Conservation (phyloP, 495 filamentous ascomycete species). For the Penicillium malachiteum region DNA sequence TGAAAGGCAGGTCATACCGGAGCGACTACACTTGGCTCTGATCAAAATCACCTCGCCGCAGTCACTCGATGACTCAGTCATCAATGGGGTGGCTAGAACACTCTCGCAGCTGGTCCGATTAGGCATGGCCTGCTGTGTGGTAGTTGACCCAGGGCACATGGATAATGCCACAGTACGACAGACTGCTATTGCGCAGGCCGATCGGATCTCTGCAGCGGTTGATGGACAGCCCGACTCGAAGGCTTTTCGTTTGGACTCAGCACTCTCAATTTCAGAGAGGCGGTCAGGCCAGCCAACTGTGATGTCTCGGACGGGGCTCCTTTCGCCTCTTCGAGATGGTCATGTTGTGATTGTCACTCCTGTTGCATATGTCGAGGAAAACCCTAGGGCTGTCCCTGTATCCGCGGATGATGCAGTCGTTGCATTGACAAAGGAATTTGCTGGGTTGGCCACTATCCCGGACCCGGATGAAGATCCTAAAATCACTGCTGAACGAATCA, state of each 20-base stretch:
- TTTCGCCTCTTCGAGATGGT: constrained; percentile 68
- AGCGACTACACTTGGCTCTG: constrained; percentile 74
- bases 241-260: constrained; percentile 67
- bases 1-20: constrained; percentile 26
- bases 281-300: constrained; percentile 39
- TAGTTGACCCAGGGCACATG: constrained; percentile 65
- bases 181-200: constrained; percentile 60
- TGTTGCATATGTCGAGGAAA: constrained; percentile 63
- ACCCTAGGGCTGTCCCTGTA: constrained; percentile 53
- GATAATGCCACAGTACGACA: constrained; percentile 36
- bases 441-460: constrained; percentile 47
- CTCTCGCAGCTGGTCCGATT: constrained; percentile 77
- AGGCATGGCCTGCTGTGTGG: constrained; percentile 76
- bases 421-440: constrained; percentile 70
- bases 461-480: constrained; percentile 49
- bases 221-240: constrained; percentile 62
- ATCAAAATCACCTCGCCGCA: constrained; percentile 80
- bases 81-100: constrained; percentile 78
- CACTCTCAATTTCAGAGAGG: constrained; percentile 47
- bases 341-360: constrained; percentile 76
- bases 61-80: constrained; percentile 59
- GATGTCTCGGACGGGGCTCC: constrained; percentile 58
- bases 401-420: constrained; percentile 67
- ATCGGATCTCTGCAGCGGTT: constrained; percentile 72
- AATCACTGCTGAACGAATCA: constrained; percentile 42